Percentiles rank a stretch among this genome's conserved stretches.
Conservation (phyloP, 768 basidiomycete genomes). For the Pisolithus sp. region DNA sequence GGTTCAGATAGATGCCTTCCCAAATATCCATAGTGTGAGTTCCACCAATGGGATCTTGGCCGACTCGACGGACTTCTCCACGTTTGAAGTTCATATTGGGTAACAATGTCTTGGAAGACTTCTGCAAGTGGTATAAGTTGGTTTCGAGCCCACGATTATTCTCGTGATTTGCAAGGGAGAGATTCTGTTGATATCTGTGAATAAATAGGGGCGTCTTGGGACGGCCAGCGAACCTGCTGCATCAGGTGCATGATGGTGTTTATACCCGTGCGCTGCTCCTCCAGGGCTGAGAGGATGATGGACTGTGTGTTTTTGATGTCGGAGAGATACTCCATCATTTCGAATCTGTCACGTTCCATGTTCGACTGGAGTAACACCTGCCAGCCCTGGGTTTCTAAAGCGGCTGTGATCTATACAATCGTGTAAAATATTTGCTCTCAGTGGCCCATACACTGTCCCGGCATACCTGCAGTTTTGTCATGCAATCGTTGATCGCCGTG, state of each 20-base stretch:
- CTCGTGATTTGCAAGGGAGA: conserved; percentile 8
- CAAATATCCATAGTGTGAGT: conserved; percentile 49
- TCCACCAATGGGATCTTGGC: conserved; percentile 44
- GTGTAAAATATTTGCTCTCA: conserved; percentile 4
- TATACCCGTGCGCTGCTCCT: conserved; percentile 31
- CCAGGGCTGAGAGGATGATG: conserved; percentile 28
- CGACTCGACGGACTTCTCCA: conserved; percentile 47
- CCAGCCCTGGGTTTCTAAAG: conserved; percentile 43
- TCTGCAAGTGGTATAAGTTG: conserved; percentile 47
- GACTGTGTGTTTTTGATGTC: conserved; percentile 37
- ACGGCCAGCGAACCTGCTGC: conserved; percentile 35
- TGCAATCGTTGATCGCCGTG: conserved; percentile 37
- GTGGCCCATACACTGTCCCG: not conserved
- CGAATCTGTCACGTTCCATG: conserved; percentile 35
- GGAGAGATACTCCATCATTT: conserved; percentile 38
- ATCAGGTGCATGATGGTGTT: conserved; percentile 42
- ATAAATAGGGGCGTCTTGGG: not conserved
- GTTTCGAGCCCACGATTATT: conserved; percentile 39
- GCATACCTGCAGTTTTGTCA: conserved; percentile 42
- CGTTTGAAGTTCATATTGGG: conserved; percentile 44
- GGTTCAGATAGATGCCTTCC: conserved; percentile 48
- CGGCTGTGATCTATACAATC: conserved; percentile 35
- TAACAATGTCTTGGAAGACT: conserved; percentile 39
- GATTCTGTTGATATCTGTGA: conserved; percentile 17
- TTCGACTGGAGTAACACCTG: conserved; percentile 37